Base-by-base conservation (phyloP, 495 filamentous ascomycete genomes). In the Aspergillus carlsbadensis region DNA sequence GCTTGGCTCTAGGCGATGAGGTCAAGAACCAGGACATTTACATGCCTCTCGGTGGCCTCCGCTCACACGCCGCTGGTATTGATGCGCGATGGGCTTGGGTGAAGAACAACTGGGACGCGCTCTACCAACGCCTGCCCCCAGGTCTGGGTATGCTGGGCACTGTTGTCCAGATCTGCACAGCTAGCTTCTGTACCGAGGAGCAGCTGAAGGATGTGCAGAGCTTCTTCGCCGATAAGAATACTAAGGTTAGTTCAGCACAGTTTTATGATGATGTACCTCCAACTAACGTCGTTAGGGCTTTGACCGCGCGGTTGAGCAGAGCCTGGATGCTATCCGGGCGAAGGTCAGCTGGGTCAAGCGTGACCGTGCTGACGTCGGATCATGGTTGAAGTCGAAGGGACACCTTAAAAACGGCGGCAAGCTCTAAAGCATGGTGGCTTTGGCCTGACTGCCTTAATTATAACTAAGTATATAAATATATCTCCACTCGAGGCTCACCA, bases 1-100 rank as follows among this genome's bases (percentile, higher is more conserved):
- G 72, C 8, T 76, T 96, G 33, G 84, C 92, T 40, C 79, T 89
- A 56, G 84, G 86, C 70, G 81, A 86, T 37, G 88, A 96, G 57
- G 91, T 98, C 70, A 95, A 96, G 78, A 91, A 87, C 61, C 94
- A 98, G 74, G 94, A 98, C 65, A 86, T 98, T 60, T 98, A 97
- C 77, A 85, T 96, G 66, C 94, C 85, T 3, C 74, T 95, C 22
- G 80, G 82, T 36, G 90, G 88, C 22, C 81, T 98, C 47, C 84
- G 94, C 54, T 84, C 79, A 62, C 89, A 96, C 66, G 72, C 81
- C 5, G 81, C 84, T 42, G 94, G 94, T 64, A 87, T 93, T 44
- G 79, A 90, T 52, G 88, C 87, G 10, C 77, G 96, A 54, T 98
- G 88, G 83, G 64, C 58, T 41, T 98, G 90, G 89, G 78, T 95